Base-by-base conservation (phyloP, 2,329 filamentous ascomycete species). In the Penicillium sp. region DNA sequence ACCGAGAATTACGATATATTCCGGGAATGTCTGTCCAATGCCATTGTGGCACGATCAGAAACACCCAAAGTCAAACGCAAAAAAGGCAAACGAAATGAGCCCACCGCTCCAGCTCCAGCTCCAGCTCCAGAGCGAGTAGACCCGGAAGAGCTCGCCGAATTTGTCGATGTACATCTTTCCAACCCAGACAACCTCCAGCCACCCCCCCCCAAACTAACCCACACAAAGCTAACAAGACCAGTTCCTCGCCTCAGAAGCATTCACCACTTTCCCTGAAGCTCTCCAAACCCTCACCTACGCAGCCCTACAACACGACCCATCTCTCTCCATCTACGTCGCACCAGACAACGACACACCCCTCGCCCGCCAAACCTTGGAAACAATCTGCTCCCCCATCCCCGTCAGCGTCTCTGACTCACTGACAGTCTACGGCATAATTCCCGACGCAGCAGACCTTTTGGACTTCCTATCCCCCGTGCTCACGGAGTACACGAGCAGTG, bases 91-190 rank as follows among this genome's bases (percentile, higher is more conserved):
- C 61, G 55, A 54, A 57, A 48, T 46, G 50, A 53, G 22, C 56
- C 55, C 27, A 56, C 55, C 50, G 57, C 54, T 16, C 47, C 32
- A 49, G 45, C 42, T 34, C 54, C 18, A 57, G 57, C 21, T 44
- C 54, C 18, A 57, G 58, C 22, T 44, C 53, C 32, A 41, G 60
- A 63, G 21, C 57, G 63, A 48, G 66, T 72, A 16, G 77, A 83
- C 61, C 83, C 82, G 5, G 87, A 88, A 61, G 89, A 92, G 50
- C 74, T 94, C 21, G 83, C 84, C 24, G 91, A 95, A 1, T 95
- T 95, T 72, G 85, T 89, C 50, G 86, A 92, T 63, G 82, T 84
- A 75, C 38, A 65, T 59, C 16, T 18, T 42, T 40, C 32, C 38
- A 16, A 21, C 6, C 13, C 31, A 45, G 29, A 16, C 16, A 21